phyloP scores from a whole-genome alignment of 2,329 filamentous ascomycete species.

The Alternaria novae-zelandiae region DNA sequence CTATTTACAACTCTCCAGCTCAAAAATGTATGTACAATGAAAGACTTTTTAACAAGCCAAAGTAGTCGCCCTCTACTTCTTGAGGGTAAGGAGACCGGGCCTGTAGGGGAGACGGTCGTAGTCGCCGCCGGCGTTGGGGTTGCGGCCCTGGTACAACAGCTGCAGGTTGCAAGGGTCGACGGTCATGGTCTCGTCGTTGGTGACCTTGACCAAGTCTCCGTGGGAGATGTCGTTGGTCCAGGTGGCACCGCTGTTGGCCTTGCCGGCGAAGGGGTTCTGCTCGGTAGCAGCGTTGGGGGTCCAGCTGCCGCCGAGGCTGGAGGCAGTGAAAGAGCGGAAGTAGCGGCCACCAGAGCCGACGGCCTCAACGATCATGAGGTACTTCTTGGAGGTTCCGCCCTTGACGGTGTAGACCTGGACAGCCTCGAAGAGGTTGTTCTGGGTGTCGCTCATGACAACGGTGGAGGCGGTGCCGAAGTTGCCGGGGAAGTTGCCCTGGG shows the following conservation, averaged over 20 bases:
- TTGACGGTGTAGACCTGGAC: conserved; percentile 69
- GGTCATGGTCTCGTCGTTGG: conserved; percentile 67
- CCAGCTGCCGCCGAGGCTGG: conserved; percentile 63
- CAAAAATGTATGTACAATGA: conserved; percentile 11
- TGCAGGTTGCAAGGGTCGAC: conserved; percentile 70
- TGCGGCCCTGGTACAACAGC: conserved; percentile 67
- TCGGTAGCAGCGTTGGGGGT: conserved; percentile 64
- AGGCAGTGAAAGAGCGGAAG: conserved; percentile 71
- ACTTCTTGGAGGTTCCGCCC: conserved; percentile 56
- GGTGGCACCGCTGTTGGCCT: conserved; percentile 67
- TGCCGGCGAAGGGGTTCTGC: conserved; percentile 68
- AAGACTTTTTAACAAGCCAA: neutral
- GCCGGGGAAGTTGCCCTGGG: conserved; percentile 67
- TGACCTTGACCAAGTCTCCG: conserved; percentile 65
- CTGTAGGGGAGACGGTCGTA: conserved; percentile 63
- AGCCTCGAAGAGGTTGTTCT: conserved; percentile 68
- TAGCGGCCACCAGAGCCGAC: conserved; percentile 65
- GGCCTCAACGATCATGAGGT: conserved; percentile 73
- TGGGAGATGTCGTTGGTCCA: conserved; percentile 74
- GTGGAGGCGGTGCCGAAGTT: conserved; percentile 62
- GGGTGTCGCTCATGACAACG: conserved; percentile 60
- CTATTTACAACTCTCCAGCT: conserved; percentile 8
- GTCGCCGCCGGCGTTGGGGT: conserved; percentile 50
- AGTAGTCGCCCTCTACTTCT: conserved; percentile 1
- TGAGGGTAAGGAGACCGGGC: conserved; percentile 50